Evolutionary conservation across 2,329 filamentous ascomycete species (phyloP), one percentile per base, ranked within the genome.

Genomic region (Penicillium decumbens): DNA sequence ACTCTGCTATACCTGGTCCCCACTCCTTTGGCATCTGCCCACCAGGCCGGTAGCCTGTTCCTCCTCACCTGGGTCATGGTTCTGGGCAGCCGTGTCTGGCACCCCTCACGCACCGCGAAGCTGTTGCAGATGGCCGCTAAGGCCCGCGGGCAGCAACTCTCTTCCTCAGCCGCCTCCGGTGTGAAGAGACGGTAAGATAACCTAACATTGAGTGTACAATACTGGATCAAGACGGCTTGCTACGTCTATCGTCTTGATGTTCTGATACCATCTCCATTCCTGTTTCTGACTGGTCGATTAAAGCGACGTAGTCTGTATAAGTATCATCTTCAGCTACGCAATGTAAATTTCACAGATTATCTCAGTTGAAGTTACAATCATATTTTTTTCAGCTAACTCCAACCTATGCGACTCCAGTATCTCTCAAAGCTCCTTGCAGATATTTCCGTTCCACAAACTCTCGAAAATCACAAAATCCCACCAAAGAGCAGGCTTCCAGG

Each of bases 1-100:
- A 98, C 93, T 0, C 78, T 98, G 52, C 85, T 95, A 62, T 97
- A 96, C 74, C 85, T 98, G 68, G 91, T 98, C 0, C 93, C 95
- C 4, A 87, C 86, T 2, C 85, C 87, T 54, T 76, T 98, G 8
- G 93, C 92, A 0, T 90, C 92, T 3, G 84, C 89, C 6, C 93
- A 98, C 70, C 93, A 98, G 72, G 93, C 93, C 1, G 92, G 93
- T 33, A 88, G 85, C 51, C 73, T 98, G 58, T 89, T 88, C 2
- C 75, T 98, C 18, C 73, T 98, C 53, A 95, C 89, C 0, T 89
- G 89, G 39, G 85, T 85, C 0, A 75, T 95, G 20, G 79, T 96
- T 1, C 75, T 96, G 32, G 88, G 88, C 9, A 89, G 85, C 61
- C 80, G 89, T 35, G 72, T 95, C 47, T 88, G 87, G 72, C 77